Evolutionary conservation across 2,329 filamentous ascomycete genomes (phyloP).

Genomic region (Xylariaceae sp.): DNA sequence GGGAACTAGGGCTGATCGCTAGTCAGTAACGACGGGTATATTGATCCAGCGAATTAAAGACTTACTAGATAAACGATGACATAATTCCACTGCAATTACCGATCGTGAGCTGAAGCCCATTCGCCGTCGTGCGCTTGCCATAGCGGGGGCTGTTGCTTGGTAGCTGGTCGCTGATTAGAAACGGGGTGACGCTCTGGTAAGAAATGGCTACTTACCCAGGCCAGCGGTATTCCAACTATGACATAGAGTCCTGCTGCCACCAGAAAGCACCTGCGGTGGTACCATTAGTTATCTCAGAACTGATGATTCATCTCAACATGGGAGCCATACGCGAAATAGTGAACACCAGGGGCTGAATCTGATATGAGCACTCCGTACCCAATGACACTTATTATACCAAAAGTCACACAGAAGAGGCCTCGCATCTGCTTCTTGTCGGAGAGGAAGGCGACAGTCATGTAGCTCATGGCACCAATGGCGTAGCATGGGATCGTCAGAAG

Average conservation of each 20-base stretch:
- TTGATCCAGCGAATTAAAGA: constrained; percentile 1
- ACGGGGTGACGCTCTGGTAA: neutral
- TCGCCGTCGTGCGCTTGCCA: constrained; percentile 70
- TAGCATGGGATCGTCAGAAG: constrained; percentile 78
- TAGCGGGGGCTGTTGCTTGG: constrained; percentile 69
- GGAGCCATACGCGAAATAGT: constrained; percentile 56
- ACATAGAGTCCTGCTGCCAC: constrained; percentile 69
- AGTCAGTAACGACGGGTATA: constrained; percentile 6
- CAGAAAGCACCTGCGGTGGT: constrained; percentile 56
- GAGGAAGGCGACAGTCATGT: constrained; percentile 60
- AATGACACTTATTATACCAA: constrained; percentile 58
- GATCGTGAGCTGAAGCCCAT: constrained; percentile 65
- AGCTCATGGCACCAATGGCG: constrained; percentile 64
- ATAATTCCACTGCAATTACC: constrained; percentile 71
- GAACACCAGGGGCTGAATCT: constrained; percentile 54
- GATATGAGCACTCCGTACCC: constrained; percentile 68
- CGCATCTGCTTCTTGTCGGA: constrained; percentile 65
- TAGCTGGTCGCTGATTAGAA: constrained; percentile 28
- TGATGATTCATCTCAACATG: no score
- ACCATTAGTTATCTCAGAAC: no score
- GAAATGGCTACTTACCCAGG: constrained; percentile 37
- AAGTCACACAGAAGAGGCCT: constrained; percentile 59
- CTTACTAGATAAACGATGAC: constrained; percentile 61
- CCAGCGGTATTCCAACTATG: constrained; percentile 51
- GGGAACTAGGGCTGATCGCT: constrained; percentile 33